Evolutionary conservation across 768 basidiomycete genomes (phyloP).

Genomic region (Boletus pseudo-olivaceus): DNA sequence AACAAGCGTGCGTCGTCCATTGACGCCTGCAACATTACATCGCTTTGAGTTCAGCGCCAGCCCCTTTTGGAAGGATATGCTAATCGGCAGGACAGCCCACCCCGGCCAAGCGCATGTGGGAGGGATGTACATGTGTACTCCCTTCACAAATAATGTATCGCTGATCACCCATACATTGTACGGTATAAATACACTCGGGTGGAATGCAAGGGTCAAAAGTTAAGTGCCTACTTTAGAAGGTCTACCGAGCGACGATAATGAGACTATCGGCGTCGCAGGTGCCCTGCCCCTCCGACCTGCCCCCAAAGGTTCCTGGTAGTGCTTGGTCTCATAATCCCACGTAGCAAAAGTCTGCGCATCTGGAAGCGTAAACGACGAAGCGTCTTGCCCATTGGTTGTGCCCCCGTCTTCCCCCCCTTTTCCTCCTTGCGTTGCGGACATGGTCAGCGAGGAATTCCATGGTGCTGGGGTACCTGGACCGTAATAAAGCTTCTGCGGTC

Average conservation of each 20-base stretch:
- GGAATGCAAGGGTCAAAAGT: neutral
- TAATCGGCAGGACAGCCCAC: too few species aligned
- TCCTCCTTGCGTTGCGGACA: conserved; percentile 13
- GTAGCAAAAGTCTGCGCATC: conserved; percentile 50
- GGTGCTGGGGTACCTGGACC: conserved; percentile 40
- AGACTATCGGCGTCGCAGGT: conserved; percentile 15
- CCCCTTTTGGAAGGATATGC: too few species aligned
- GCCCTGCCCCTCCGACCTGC: conserved; percentile 28
- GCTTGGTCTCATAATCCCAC: conserved; percentile 48
- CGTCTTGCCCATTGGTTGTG: conserved; percentile 22
- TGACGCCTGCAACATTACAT: too few species aligned
- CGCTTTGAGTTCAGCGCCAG: too few species aligned
- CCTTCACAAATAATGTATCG: too few species aligned
- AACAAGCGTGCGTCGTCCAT: neutral
- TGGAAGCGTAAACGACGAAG: conserved; percentile 35
- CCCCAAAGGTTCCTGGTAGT: conserved; percentile 36
- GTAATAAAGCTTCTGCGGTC: conserved; percentile 38
- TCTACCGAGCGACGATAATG: conserved; percentile 18
- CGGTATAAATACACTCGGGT: neutral
- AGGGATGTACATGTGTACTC: too few species aligned
- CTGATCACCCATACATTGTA: neutral
- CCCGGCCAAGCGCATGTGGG: too few species aligned
- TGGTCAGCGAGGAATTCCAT: conserved; percentile 39
- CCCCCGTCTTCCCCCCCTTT: conserved; percentile 25
- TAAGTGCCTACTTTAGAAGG: conserved; percentile 23